These are phyloP conservation scores for Rutstroemia sp. DNA, from an alignment of 2,329 filamentous ascomycete genomes.

Conservation along the genomic window DNA sequence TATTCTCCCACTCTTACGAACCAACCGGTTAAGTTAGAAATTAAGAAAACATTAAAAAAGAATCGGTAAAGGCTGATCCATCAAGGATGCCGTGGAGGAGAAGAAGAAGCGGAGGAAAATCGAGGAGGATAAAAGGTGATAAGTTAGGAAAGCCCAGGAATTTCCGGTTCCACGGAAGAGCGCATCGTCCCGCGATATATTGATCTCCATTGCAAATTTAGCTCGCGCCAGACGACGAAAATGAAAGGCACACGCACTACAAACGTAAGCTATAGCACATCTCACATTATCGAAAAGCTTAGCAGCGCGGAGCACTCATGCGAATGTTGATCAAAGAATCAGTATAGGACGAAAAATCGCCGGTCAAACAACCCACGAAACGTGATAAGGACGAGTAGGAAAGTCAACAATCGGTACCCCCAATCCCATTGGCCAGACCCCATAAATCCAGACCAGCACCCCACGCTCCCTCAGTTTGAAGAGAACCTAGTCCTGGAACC, in stretches of 20 bases:
- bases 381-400: not conserved
- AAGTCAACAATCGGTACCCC: not conserved
- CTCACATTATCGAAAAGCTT: not conserved
- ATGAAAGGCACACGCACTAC: not conserved
- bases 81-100: not conserved
- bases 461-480: not conserved
- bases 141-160: not conserved
- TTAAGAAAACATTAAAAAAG: not conserved
- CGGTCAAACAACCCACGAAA: conserved; percentile 2
- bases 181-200: not conserved
- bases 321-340: not conserved
- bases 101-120: not conserved
- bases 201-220: not conserved
- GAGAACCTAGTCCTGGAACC: conserved; percentile 2
- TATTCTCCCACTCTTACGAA: not conserved
- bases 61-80: not conserved
- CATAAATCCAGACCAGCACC: not conserved
- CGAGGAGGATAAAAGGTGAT: not conserved
- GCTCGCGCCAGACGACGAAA: not conserved
- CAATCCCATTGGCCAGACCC: not conserved
- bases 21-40: not conserved
- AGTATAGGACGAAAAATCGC: not conserved
- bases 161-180: not conserved
- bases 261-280: not conserved
- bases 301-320: not conserved